phyloP scores from a whole-genome alignment of 2,329 filamentous ascomycete genomes.

The Verticillium nonalfalfae region DNA sequence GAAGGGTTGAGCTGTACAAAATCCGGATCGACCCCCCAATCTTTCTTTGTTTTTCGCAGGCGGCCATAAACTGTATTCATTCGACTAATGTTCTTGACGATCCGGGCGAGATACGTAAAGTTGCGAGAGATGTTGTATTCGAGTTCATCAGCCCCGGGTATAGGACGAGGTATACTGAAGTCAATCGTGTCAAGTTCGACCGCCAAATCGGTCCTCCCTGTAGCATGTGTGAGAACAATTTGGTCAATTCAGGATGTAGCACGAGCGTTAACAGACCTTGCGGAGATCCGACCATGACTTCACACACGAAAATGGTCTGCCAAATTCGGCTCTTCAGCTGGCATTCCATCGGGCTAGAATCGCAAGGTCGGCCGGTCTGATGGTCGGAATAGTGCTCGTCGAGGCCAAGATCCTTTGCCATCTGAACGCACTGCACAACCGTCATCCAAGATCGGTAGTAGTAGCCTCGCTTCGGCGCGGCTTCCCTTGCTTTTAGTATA shows the following conservation, averaged over 20 bases:
- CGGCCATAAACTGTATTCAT: slow-evolving; percentile 71
- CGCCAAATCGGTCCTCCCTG: slow-evolving; percentile 72
- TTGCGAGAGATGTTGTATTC: slow-evolving; percentile 78
- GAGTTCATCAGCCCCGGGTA: slow-evolving; percentile 62
- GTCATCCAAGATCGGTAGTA: slow-evolving; percentile 98
- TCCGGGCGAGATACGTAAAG: slow-evolving; percentile 72
- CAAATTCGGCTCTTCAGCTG: slow-evolving; percentile 80
- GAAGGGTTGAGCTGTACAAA: slow-evolving; percentile 74
- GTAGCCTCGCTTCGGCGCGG: slow-evolving; percentile 87
- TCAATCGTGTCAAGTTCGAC: slow-evolving; percentile 73
- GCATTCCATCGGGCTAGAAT: slow-evolving; percentile 66
- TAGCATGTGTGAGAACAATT: not conserved
- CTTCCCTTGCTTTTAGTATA: slow-evolving; percentile 83
- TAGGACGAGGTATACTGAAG: slow-evolving; percentile 57
- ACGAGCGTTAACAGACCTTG: slow-evolving; percentile 56
- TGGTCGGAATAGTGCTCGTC: slow-evolving; percentile 83
- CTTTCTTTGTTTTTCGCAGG: slow-evolving; percentile 61
- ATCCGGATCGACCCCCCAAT: slow-evolving; percentile 82
- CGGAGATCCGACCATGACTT: slow-evolving; percentile 88
- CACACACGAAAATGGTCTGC: slow-evolving; percentile 80
- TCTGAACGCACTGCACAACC: slow-evolving; percentile 83
- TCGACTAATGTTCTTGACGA: slow-evolving; percentile 70
- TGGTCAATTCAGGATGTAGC: not conserved
- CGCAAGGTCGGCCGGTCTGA: slow-evolving; percentile 64
- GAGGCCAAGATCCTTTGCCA: slow-evolving; percentile 86